Conservation (phyloP, 495 filamentous ascomycete species). For the Lentithecium fluviatile region DNA sequence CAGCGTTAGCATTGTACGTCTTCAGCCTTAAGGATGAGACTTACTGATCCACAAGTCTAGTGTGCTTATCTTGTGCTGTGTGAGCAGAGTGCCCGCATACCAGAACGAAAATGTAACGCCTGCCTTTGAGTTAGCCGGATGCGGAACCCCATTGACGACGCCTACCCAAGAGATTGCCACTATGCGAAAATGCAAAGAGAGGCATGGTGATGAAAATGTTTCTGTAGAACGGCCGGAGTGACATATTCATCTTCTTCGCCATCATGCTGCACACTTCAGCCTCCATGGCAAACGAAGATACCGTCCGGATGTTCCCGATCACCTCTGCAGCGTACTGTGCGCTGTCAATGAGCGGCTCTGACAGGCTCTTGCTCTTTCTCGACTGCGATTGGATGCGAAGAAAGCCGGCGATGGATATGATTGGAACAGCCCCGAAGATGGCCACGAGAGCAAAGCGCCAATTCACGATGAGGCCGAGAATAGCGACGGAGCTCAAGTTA, state of each 20-base stretch:
- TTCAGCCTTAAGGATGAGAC: not conserved
- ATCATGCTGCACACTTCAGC: conserved; percentile 1
- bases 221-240: not conserved
- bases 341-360: conserved; percentile 4
- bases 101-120: conserved; percentile 7
- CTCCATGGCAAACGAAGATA: conserved; percentile 9
- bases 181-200: conserved; percentile 7
- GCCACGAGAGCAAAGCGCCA: conserved; percentile 15
- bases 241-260: conserved; percentile 5
- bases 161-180: conserved; percentile 4
- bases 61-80: not conserved
- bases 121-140: not conserved
- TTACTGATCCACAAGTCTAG: too few relatives aligned
- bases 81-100: not conserved
- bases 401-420: conserved; percentile 6
- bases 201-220: conserved; percentile 9
- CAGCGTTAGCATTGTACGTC: not conserved
- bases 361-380: conserved; percentile 2
- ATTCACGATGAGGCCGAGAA: not conserved
- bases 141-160: not conserved
- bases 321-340: conserved; percentile 3
- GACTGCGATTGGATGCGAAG: conserved; percentile 5
- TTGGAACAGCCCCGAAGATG: conserved; percentile 6
- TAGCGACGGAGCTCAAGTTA: conserved; percentile 6
- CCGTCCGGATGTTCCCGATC: conserved; percentile 13